Evolutionary conservation across 441 rosid species (phyloP).

Genomic region (Corymbia citriodora): DNA sequence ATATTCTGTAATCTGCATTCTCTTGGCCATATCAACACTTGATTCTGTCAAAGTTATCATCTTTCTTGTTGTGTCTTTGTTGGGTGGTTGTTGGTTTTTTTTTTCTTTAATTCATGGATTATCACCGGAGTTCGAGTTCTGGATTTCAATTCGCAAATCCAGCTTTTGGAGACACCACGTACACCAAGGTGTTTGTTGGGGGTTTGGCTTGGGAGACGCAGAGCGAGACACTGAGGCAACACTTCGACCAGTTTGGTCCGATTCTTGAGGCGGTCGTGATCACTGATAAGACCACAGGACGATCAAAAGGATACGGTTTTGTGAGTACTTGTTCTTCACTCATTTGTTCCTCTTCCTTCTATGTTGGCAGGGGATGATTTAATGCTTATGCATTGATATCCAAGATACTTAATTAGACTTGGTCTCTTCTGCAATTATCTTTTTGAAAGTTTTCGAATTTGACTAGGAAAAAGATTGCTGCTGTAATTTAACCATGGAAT

Average conservation of each 20-base stretch:
- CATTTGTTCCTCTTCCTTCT: not conserved
- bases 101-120: not conserved
- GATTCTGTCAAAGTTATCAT: not conserved
- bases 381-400: not conserved
- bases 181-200: constrained; percentile 94
- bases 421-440: not conserved
- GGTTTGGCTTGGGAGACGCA: constrained; percentile 99
- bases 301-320: constrained; percentile 99
- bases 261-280: constrained; percentile 94
- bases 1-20: not conserved
- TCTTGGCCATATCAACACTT: not conserved
- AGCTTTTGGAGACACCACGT: constrained; percentile 93
- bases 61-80: not conserved
- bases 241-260: constrained; percentile 86
- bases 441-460: not conserved
- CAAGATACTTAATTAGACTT: not conserved
- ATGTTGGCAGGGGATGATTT: not conserved
- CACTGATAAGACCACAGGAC: constrained; percentile 86
- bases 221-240: constrained; percentile 79
- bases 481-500: not conserved
- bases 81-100: not conserved
- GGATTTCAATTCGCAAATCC: constrained; percentile 69
- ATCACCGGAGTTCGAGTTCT: constrained; percentile 17
- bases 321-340: constrained; percentile 50
- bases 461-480: not conserved